A percentile compares a stretch with the other conserved stretches of the same genome.
phyloP scores from a whole-genome alignment of 768 basidiomycete genomes.

The Mycena belliarum region DNA sequence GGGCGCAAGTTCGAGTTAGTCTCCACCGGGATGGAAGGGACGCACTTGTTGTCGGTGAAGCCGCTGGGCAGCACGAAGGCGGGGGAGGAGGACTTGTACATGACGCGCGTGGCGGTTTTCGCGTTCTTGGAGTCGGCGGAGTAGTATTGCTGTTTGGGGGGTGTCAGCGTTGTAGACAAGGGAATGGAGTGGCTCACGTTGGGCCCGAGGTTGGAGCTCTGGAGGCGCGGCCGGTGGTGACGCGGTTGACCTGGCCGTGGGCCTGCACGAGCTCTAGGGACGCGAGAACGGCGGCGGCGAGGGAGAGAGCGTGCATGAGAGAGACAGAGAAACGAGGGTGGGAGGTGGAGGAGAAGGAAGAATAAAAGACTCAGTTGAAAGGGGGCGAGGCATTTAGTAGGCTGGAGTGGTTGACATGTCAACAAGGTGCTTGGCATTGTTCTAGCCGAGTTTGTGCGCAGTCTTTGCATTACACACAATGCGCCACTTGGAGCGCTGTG shows the following conservation, averaged over 20 bases:
- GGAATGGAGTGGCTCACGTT: constrained; percentile 10
- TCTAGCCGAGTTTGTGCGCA: no score
- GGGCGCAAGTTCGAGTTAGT: neutral
- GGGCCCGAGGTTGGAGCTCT: constrained; percentile 24
- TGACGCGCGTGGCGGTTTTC: constrained; percentile 23
- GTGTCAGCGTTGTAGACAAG: neutral
- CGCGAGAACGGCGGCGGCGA: constrained; percentile 5
- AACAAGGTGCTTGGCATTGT: no score
- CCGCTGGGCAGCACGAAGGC: constrained; percentile 18
- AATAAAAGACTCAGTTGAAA: no score
- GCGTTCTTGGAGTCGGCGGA: constrained; percentile 19
- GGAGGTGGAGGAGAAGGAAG: neutral
- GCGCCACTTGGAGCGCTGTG: no score
- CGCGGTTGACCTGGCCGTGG: constrained; percentile 25
- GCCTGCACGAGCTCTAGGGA: constrained; percentile 15
- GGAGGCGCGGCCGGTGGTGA: constrained; percentile 11
- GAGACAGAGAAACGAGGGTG: constrained; percentile 4
- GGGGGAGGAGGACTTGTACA: constrained; percentile 25
- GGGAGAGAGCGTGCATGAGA: constrained; percentile 7
- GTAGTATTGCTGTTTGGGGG: constrained; percentile 21
- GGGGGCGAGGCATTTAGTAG: no score
- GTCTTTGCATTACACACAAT: no score
- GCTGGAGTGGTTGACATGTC: no score
- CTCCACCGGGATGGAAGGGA: neutral
- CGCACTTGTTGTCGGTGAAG: constrained; percentile 24